Conservation (phyloP, 495 filamentous ascomycete species). For the Neurospora sp. region DNA sequence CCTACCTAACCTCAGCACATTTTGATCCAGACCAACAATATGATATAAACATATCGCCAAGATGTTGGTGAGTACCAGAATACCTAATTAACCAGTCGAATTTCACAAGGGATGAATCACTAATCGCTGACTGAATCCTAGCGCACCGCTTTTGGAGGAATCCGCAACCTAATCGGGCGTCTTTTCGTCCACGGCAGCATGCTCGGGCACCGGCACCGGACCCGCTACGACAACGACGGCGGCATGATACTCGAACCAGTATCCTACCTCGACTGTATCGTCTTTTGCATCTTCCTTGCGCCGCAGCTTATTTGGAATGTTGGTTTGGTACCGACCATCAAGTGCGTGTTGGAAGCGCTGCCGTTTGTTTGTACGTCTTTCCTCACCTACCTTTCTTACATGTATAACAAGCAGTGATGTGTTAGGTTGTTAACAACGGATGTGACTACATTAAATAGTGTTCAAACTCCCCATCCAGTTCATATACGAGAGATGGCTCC, state of each 20-base stretch:
- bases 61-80: not conserved
- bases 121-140: not conserved
- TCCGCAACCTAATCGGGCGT: not conserved
- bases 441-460: conserved; percentile 27
- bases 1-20: too few relatives aligned
- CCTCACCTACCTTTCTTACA: not conserved
- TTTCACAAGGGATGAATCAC: not conserved
- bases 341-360: conserved; percentile 48
- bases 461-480: conserved; percentile 46
- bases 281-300: conserved; percentile 53
- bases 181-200: not conserved
- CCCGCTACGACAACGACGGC: not conserved
- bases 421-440: not conserved
- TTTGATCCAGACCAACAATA: not conserved
- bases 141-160: not conserved
- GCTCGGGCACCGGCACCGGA: too few relatives aligned
- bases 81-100: not conserved
- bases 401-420: not conserved
- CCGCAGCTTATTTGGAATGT: conserved; percentile 56
- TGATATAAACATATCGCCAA: too few relatives aligned
- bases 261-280: conserved; percentile 60
- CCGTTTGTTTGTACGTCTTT: conserved; percentile 55
- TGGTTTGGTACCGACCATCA: conserved; percentile 42
- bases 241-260: conserved; percentile 51
- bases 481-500: conserved; percentile 46